Evolutionary conservation across 2,329 filamentous ascomycete species (phyloP).

Genomic region (Pezicula radicicola): DNA sequence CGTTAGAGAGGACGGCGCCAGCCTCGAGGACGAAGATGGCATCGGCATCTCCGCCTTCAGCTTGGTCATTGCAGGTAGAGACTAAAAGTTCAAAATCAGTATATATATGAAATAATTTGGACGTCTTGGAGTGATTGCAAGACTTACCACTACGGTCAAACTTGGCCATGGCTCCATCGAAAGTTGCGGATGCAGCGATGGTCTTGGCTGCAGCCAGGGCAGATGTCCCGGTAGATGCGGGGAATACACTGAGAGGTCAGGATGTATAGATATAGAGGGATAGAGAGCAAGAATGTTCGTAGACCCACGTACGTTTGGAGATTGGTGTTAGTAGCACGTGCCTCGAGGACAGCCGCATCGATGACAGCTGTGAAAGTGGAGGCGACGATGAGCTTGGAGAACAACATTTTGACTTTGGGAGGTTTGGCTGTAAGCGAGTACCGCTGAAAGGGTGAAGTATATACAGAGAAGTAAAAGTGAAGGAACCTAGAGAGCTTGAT

Average conservation of each 20-base stretch:
- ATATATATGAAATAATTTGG: background rate
- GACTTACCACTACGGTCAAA: background rate
- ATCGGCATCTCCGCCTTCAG: constrained; percentile 33
- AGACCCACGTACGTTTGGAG: background rate
- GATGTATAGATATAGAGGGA: no score
- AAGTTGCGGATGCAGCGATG: background rate
- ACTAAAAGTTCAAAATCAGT: background rate
- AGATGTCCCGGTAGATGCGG: background rate
- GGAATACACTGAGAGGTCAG: background rate
- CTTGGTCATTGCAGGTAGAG: constrained; percentile 19
- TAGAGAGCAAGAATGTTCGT: no score
- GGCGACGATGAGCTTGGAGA: background rate
- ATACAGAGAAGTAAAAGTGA: no score
- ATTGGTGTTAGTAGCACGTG: constrained; percentile 1
- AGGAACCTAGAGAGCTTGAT: no score
- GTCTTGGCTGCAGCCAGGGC: background rate
- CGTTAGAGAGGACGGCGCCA: constrained; percentile 22
- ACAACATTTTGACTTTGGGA: background rate
- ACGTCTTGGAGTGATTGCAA: background rate
- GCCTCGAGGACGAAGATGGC: constrained; percentile 24
- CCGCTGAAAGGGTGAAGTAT: no score
- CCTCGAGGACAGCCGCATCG: background rate
- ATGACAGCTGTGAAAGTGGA: background rate
- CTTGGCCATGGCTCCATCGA: background rate
- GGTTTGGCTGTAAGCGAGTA: background rate